phyloP scores from a whole-genome alignment of 106 monocot species.

The Chionographis japonica region DNA sequence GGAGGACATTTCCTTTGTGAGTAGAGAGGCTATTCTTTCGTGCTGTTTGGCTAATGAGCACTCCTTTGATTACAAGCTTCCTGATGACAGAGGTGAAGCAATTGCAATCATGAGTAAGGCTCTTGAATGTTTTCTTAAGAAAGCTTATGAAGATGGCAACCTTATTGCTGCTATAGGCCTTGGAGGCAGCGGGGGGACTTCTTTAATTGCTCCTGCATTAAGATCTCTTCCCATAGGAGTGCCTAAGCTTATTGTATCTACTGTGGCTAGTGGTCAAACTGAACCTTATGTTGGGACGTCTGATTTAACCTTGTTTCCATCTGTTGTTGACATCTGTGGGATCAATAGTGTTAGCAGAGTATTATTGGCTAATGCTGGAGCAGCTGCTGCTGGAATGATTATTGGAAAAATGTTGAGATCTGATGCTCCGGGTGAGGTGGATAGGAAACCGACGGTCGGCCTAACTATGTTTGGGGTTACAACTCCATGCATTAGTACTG shows the following conservation, averaged over 20 bases:
- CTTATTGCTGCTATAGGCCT: constrained; percentile 69
- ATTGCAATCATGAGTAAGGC: constrained; percentile 57
- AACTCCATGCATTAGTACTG: constrained; percentile 70
- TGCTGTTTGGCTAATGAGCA: constrained; percentile 14
- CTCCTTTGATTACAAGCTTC: constrained; percentile 36
- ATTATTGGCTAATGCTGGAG: constrained; percentile 71
- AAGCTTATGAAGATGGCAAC: constrained; percentile 30
- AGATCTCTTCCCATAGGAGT: constrained; percentile 78
- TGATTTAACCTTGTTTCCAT: constrained; percentile 73
- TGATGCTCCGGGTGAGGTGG: constrained; percentile 19
- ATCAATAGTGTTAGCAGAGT: constrained; percentile 71
- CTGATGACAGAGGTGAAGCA: constrained; percentile 77
- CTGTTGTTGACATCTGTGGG: constrained; percentile 81
- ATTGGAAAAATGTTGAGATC: constrained; percentile 30
- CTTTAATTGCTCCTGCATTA: constrained; percentile 72
- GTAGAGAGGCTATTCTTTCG: constrained; percentile 57
- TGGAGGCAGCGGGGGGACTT: constrained; percentile 88
- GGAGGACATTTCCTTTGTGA: constrained; percentile 38
- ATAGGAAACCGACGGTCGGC: constrained; percentile 59
- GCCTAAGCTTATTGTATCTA: constrained; percentile 89
- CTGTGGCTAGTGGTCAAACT: constrained; percentile 89
- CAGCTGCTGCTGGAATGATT: constrained; percentile 80
- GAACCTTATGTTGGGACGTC: constrained; percentile 75
- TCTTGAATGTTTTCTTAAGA: constrained; percentile 47
- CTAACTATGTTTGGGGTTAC: constrained; percentile 98